Evolutionary conservation across 2,329 filamentous ascomycete species (phyloP), one percentile per base, ranked within the genome.

Genomic region (Aspergillus novoparasiticus): DNA sequence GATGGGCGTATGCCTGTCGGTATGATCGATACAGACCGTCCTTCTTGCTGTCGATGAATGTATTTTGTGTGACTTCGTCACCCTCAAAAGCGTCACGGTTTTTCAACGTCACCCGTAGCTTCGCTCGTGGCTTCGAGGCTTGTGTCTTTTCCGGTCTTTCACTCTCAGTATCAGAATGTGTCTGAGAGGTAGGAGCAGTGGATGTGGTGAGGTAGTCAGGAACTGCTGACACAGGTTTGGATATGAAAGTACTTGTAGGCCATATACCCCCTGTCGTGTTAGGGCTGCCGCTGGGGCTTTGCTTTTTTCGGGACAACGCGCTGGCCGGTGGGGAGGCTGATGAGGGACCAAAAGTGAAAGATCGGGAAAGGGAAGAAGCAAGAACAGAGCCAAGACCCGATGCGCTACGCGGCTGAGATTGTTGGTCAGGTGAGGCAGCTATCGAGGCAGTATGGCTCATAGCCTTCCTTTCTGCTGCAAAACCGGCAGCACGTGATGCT

Each of bases 71-170:
- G 58, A 78, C 75, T 14, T 79, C 81, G 63, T 86, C 83, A 41
- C 83, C 80, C 61, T 86, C 83, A 66, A 89, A 89, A 41, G 81
- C 78, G 60, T 82, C 79, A 64, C 85, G 82, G 57, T 88, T 87
- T 67, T 85, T 86, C 30, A 87, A 76, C n/a, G 77, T 81, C 23
- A 85, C 76, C 59, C 80, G 83, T 60, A 87, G 65, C 62, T 72
- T 75, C 61, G 70, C 64, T 61, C 73, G 56, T 59, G 69, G 65
- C 65, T 78, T 75, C 63, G 67, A 45, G n/a, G 60, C 32, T 21
- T 65, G 63, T 43, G 34, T 3, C 48, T 45, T 53, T n/a, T 62
- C 60, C 23, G 65, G 73, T 66, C 64, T 78, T 53, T 78, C 78
- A 58, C 73, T 78, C 61, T 77, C 79, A 16, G 72, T 75, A 60